Base-by-base conservation (phyloP, 2,329 filamentous ascomycete genomes). In the Thelonectria olida region DNA sequence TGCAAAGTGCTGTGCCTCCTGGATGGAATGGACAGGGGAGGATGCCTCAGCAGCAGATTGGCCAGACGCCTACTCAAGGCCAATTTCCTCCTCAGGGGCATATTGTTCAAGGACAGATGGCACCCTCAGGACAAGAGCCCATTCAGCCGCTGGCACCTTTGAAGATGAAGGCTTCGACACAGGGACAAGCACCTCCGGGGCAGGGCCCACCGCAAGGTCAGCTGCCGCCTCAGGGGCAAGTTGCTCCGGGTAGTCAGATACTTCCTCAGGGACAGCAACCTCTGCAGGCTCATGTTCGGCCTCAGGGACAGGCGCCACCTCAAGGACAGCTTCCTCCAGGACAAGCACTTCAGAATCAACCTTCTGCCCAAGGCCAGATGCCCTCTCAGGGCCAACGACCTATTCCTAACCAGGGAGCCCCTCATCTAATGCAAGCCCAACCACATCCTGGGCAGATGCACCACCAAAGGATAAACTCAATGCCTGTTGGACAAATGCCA, bases 101-200 rank as follows among this genome's bases (percentile, higher is more conserved):
- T 8, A 54, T 45, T 28, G 17, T 36, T 8, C 56, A 55, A n/a
- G 52, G 36, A 8, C 61, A 60, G 5, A 12, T 34, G 36, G 17
- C 38, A 15, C n/a, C 49, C 27, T 22, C 61, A 12, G 57, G 36
- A 12, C 68, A 68, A 22, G 49, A 38, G 3, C 47, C 62, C 1
- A 54, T 52, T 38, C 47, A 53, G 36, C 61, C 25, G 12, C 25
- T 52, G 13, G 56, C 48, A 6, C 60, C 64, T 22, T 47, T 68
- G 6, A 55, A 69, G 44, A 57, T 63, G 23, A 70, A 70, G 34
- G 65, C 63, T n/a, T 68, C 66, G 4, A 64, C 51, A 15, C 65
- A 61, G 3, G 1, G 36, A 20, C 49, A 51, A 23, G 3, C 19
- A 10, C 34, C 51, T 17, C 50, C 49, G 13, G 48, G 15, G 2